A percentile compares a stretch with the other conserved stretches of the same genome.
Evolutionary conservation across 306 rosid genomes (phyloP).

Genomic region (Castanopsis chinensis): DNA sequence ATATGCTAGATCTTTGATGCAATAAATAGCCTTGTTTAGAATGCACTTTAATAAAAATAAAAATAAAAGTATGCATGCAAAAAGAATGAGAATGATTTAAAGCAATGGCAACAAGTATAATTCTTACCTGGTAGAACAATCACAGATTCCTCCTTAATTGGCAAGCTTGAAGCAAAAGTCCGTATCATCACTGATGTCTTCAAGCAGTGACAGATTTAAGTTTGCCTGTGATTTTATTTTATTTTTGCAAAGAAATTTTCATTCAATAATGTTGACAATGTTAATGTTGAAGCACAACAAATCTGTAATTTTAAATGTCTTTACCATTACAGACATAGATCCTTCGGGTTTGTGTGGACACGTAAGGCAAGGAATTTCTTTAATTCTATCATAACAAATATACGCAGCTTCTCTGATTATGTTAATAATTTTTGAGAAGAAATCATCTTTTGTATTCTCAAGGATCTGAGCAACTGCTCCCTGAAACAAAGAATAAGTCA

Average conservation of each 20-base stretch:
- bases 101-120: no score
- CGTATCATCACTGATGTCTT: not conserved
- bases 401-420: not conserved
- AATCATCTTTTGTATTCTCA: not conserved
- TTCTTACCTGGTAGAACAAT: not conserved
- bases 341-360: not conserved
- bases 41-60: no score
- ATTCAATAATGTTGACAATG: not conserved
- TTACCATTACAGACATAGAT: not conserved
- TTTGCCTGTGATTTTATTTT: not conserved
- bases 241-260: not conserved
- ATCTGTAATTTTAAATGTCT: not conserved
- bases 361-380: not conserved
- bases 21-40: no score
- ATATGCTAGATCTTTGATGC: no score
- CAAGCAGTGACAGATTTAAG: not conserved
- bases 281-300: no score
- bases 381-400: not conserved
- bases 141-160: not conserved
- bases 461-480: not conserved
- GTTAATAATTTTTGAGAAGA: not conserved
- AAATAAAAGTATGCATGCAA: no score
- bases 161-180: not conserved
- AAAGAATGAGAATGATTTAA: no score
- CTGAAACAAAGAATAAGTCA: not conserved